phyloP scores from a whole-genome alignment of 2,329 filamentous ascomycete genomes.

The Penicillium sp. region DNA sequence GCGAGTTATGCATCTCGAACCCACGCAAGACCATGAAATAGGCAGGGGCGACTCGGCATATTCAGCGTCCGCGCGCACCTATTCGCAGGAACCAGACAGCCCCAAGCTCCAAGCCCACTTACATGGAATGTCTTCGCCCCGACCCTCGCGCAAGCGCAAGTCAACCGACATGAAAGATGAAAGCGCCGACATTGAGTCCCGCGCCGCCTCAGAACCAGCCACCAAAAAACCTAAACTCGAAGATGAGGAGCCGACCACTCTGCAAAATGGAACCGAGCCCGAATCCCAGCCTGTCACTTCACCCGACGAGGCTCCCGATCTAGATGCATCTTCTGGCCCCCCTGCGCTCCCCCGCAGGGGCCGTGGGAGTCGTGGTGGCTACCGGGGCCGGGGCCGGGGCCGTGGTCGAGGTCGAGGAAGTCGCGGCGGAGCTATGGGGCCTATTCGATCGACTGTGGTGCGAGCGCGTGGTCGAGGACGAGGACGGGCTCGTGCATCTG shows the following conservation, averaged over 20 bases:
- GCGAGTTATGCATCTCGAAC: not conserved
- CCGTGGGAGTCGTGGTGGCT: constrained; percentile 20
- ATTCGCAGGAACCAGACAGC: not conserved
- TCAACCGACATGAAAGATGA: constrained; percentile 29
- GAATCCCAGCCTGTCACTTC: constrained; percentile 26
- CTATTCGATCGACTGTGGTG: constrained; percentile 17
- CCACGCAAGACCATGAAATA: not conserved
- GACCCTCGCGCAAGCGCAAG: constrained; percentile 31
- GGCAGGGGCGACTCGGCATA: not conserved
- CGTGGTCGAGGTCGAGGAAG: constrained; percentile 40
- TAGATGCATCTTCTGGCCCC: constrained; percentile 3
- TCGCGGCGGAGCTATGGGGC: constrained; percentile 32
- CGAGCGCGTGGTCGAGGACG: constrained; percentile 34
- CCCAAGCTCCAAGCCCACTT: not conserved
- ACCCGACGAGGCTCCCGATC: constrained; percentile 15
- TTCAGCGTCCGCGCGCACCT: not conserved
- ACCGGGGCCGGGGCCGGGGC: constrained; percentile 34
- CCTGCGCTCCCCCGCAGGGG: constrained; percentile 11
- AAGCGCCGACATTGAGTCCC: constrained; percentile 16
- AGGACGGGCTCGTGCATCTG: constrained; percentile 31
- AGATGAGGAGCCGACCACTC: constrained; percentile 25
- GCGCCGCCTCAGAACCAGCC: constrained; percentile 18
- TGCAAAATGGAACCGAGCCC: constrained; percentile 26
- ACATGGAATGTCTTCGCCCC: constrained; percentile 10
- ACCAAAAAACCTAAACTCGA: constrained; percentile 39